Percentiles rank a stretch among this genome's conserved stretches.
These are phyloP conservation scores for Hypocreales sp. DNA, from an alignment of 2,329 filamentous ascomycete genomes.

Conservation along the genomic window DNA sequence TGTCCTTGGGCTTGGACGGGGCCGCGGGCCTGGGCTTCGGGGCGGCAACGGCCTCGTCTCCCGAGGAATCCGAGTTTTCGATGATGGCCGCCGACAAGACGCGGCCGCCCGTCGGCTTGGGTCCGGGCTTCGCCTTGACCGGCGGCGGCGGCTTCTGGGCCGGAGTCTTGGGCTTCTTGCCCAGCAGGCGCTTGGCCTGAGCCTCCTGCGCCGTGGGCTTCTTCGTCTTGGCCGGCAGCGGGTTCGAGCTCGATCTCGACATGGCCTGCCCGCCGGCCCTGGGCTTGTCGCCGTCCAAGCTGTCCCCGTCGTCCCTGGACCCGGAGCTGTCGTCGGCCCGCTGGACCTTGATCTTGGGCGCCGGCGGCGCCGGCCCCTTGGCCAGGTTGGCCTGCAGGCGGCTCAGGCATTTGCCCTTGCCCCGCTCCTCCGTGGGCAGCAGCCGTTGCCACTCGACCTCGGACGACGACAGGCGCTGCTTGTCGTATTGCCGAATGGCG, in stretches of 20 bases:
- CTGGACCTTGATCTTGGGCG: constrained; percentile 33
- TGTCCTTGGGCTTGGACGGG: constrained; percentile 14
- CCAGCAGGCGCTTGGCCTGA: constrained; percentile 38
- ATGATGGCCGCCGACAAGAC: constrained; percentile 41
- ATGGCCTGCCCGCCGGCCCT: constrained; percentile 24
- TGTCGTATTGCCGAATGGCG: constrained; percentile 43
- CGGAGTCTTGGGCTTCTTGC: constrained; percentile 18
- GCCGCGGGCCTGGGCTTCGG: constrained; percentile 12
- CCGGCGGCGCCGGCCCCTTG: constrained; percentile 29
- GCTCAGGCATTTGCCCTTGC: constrained; percentile 43
- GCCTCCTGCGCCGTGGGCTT: constrained; percentile 37
- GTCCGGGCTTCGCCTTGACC: constrained; percentile 22
- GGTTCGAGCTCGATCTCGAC: constrained; percentile 34
- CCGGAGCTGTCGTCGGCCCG: constrained; percentile 31
- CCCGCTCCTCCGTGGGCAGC: constrained; percentile 40
- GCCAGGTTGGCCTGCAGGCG: constrained; percentile 44
- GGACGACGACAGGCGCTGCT: constrained; percentile 35
- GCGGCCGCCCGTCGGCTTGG: constrained; percentile 23
- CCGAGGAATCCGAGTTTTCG: constrained; percentile 38
- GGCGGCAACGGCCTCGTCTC: constrained; percentile 26
- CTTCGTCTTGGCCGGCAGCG: constrained; percentile 36
- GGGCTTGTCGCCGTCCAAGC: constrained; percentile 13
- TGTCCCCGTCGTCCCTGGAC: constrained; percentile 21
- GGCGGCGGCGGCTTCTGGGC: constrained; percentile 19
- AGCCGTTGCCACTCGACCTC: constrained; percentile 47